These are phyloP conservation scores for Herpetomonas tarakana DNA, from an alignment of 208 protist genomes.

Conservation along the genomic window DNA sequence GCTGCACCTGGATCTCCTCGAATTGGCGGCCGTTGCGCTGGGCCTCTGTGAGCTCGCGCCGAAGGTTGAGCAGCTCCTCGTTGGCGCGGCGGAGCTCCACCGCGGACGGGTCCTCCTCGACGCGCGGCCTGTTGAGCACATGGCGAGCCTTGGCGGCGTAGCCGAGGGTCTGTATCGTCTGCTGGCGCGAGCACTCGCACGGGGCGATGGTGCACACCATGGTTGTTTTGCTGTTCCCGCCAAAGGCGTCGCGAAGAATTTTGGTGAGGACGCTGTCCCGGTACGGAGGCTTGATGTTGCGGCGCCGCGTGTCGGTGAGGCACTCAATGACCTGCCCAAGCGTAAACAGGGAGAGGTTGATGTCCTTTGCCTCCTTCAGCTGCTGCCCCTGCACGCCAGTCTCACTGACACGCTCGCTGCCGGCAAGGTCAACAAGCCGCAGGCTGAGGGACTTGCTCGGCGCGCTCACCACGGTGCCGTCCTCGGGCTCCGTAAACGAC, in stretches of 20 bases:
- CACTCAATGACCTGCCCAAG: constrained; percentile 85
- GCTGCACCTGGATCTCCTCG: constrained; percentile 43
- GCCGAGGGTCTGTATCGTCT: constrained; percentile 82
- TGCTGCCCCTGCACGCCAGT: constrained; percentile 65
- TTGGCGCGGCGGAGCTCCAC: constrained; percentile 64
- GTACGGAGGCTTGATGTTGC: constrained; percentile 75
- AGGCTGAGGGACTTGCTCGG: constrained; percentile 63
- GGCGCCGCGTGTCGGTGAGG: constrained; percentile 58
- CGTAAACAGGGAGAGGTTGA: constrained; percentile 85
- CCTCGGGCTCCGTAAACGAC: constrained; percentile 44
- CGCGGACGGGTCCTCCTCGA: constrained; percentile 79
- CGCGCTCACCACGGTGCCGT: constrained; percentile 58
- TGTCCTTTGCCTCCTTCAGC: constrained; percentile 83
- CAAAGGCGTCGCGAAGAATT: constrained; percentile 83
- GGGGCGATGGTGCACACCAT: constrained; percentile 85
- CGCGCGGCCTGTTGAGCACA: constrained; percentile 71
- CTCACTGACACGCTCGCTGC: constrained; percentile 84
- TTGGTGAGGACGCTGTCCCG: constrained; percentile 86
- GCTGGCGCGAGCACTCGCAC: constrained; percentile 36
- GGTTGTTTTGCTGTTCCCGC: constrained; percentile 89
- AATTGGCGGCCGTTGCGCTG: constrained; percentile 29
- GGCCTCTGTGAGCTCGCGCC: constrained; percentile 46
- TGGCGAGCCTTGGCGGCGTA: constrained; percentile 79
- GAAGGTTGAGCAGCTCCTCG: constrained; percentile 55
- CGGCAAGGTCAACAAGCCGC: constrained; percentile 86